Percentiles rank a stretch among this genome's conserved stretches.
phyloP scores from a whole-genome alignment of 495 filamentous ascomycete genomes.

The Sordaria brevicollis region DNA sequence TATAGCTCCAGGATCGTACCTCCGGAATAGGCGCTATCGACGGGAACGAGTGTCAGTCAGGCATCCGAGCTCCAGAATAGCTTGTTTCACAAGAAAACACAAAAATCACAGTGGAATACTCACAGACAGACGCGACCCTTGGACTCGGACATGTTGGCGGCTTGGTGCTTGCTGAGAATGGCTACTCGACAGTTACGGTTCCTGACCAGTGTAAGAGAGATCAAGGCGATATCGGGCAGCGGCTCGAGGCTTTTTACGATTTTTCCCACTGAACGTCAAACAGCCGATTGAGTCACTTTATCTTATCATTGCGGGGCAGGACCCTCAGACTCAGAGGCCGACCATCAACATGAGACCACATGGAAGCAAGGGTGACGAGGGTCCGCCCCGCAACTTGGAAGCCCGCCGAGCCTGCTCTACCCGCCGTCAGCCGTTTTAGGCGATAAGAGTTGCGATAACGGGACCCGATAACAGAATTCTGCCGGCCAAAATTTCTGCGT shows the following conservation, averaged over 20 bases:
- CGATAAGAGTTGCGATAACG: neutral
- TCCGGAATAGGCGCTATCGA: slow-evolving; percentile 36
- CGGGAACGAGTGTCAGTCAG: slow-evolving; percentile 6
- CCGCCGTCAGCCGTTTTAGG: no score
- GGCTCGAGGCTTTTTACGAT: neutral
- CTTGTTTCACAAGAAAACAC: neutral
- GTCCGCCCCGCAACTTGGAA: neutral
- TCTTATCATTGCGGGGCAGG: neutral
- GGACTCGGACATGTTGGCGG: slow-evolving; percentile 19
- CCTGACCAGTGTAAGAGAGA: neutral
- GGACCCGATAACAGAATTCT: slow-evolving; percentile 1
- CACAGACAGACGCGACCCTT: slow-evolving; percentile 38
- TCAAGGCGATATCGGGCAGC: neutral
- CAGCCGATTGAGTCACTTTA: neutral
- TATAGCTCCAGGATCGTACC: slow-evolving; percentile 12
- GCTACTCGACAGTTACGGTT: neutral
- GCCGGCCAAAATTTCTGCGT: slow-evolving; percentile 5
- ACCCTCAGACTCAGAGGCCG: neutral
- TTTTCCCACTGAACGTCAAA: neutral
- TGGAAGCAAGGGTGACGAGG: neutral
- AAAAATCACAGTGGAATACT: slow-evolving; percentile 10
- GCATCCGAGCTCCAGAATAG: neutral
- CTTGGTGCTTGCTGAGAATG: neutral
- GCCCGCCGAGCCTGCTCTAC: neutral
- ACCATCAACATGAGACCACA: neutral